These are phyloP conservation scores for Aphanomyces cochlioides DNA, from an alignment of 352 stramenopile genomes.

Conservation along the genomic window DNA sequence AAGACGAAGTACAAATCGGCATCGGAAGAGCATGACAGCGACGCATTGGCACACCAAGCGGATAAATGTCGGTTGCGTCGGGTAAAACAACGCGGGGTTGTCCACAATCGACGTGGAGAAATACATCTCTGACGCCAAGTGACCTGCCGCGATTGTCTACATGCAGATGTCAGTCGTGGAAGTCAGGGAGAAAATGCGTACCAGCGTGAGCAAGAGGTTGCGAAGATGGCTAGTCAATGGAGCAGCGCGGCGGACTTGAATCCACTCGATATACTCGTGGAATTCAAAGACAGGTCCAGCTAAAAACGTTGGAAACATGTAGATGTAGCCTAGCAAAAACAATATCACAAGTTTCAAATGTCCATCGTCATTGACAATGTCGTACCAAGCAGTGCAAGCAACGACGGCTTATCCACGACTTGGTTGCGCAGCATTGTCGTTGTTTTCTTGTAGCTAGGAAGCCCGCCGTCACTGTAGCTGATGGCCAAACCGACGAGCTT, in stretches of 20 bases:
- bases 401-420: slow-evolving; percentile 49
- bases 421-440: slow-evolving; percentile 69
- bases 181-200: background rate
- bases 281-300: slow-evolving; percentile 79
- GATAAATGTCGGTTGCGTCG: slow-evolving; percentile 48
- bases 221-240: slow-evolving; percentile 38
- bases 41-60: slow-evolving; percentile 74
- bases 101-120: slow-evolving; percentile 73
- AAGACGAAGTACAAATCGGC: slow-evolving; percentile 79
- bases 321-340: slow-evolving; percentile 52
- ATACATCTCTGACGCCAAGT: slow-evolving; percentile 51
- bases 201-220: background rate
- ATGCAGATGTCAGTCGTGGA: no score
- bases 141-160: no score
- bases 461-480: slow-evolving; percentile 73
- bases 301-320: slow-evolving; percentile 83
- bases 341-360: background rate
- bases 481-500: slow-evolving; percentile 75
- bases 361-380: background rate
- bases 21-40: slow-evolving; percentile 74
- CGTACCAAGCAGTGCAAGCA: slow-evolving; percentile 74
- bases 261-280: slow-evolving; percentile 79
- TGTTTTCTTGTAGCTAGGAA: slow-evolving; percentile 74
- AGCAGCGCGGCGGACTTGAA: slow-evolving; percentile 62
- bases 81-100: slow-evolving; percentile 58